These are phyloP conservation scores for Erysimum cheiranthoides DNA, from an alignment of 345 rosid genomes.

Conservation along the genomic window DNA sequence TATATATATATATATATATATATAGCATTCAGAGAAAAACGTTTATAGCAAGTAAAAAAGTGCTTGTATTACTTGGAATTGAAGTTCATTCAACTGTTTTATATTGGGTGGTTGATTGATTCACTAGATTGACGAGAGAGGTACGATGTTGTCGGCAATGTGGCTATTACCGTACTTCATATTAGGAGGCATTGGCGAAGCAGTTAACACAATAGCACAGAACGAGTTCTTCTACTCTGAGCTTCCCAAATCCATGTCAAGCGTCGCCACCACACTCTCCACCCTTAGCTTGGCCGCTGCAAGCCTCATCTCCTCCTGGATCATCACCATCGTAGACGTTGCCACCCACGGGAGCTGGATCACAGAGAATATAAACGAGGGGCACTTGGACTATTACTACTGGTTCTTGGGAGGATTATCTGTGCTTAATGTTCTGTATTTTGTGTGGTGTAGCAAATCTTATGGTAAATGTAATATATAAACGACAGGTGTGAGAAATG, in stretches of 20 bases:
- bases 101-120: constrained; percentile 20
- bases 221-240: constrained; percentile 59
- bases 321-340: constrained; percentile 46
- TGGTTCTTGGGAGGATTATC: constrained; percentile 54
- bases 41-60: background rate
- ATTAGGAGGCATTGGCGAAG: constrained; percentile 52
- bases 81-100: background rate
- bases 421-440: constrained; percentile 49
- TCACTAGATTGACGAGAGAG: constrained; percentile 28
- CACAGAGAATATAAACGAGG: constrained; percentile 52
- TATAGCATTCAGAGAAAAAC: background rate
- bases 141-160: constrained; percentile 51
- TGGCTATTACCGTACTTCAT: constrained; percentile 55
- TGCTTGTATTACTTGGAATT: background rate
- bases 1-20: background rate
- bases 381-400: constrained; percentile 62
- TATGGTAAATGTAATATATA: constrained; percentile 51
- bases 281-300: constrained; percentile 45
- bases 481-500: background rate
- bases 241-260: constrained; percentile 62
- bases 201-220: constrained; percentile 54
- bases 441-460: constrained; percentile 49
- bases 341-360: constrained; percentile 55
- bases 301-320: constrained; percentile 50
- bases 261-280: constrained; percentile 51